Percentiles rank a stretch among this genome's conserved stretches.
Evolutionary conservation across 106 monocot species (phyloP).

Genomic region (Iris macrosiphon): DNA sequence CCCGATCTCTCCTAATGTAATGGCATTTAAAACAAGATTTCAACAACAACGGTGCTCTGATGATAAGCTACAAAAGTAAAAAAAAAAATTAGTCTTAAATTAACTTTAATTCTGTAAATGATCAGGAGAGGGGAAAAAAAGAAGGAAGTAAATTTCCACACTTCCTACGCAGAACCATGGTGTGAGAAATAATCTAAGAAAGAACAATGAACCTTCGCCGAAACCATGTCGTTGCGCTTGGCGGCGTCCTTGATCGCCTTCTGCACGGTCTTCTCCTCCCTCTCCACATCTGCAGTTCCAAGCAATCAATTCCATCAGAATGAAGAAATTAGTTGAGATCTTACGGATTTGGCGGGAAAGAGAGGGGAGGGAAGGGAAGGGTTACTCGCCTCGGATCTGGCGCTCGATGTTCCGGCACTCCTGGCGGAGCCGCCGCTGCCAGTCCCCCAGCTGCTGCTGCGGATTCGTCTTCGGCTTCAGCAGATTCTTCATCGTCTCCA

Average conservation of each 20-base stretch:
- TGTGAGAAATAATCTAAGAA: too few species aligned
- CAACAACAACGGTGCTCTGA: too few species aligned
- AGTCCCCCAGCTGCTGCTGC: slow-evolving; percentile 80
- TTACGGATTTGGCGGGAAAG: neutral
- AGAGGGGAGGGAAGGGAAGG: neutral
- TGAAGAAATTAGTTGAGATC: neutral
- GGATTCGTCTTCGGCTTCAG: slow-evolving; percentile 76
- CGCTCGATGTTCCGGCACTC: slow-evolving; percentile 88
- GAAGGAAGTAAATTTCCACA: too few species aligned
- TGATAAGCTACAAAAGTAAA: too few species aligned
- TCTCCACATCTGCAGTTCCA: slow-evolving; percentile 79
- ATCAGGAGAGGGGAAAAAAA: too few species aligned
- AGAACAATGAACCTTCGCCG: slow-evolving; percentile 60
- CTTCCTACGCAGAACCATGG: too few species aligned
- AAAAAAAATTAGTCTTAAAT: too few species aligned
- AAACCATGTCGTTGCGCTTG: slow-evolving; percentile 87
- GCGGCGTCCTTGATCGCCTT: slow-evolving; percentile 96
- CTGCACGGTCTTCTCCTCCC: slow-evolving; percentile 93
- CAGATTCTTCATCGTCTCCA: slow-evolving; percentile 84
- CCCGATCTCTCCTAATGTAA: too few species aligned
- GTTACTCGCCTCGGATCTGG: slow-evolving; percentile 69
- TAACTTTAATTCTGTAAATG: too few species aligned
- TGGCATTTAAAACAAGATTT: too few species aligned
- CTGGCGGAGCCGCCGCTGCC: slow-evolving; percentile 95
- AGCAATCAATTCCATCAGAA: neutral